Conservation (phyloP, 208 protist species). For the Wallacemonas sp. region DNA sequence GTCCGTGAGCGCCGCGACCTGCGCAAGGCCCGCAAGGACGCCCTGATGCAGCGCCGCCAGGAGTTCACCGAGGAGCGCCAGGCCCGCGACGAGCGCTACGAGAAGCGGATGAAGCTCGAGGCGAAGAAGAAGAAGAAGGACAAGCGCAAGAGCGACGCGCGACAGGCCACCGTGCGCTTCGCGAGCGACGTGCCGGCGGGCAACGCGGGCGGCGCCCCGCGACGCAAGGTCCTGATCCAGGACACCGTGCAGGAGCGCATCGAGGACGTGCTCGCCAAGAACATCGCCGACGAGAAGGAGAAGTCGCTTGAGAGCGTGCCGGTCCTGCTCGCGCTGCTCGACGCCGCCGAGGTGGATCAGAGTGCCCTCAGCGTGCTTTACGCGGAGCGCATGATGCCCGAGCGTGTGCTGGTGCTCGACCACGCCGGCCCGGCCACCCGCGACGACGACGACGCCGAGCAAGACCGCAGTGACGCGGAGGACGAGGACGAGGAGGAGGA, state of each 20-base stretch:
- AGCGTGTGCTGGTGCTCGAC: conserved; percentile 59
- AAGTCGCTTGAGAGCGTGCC: conserved; percentile 34
- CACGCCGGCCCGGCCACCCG: background rate
- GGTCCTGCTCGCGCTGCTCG: conserved; percentile 50
- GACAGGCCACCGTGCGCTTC: conserved; percentile 7
- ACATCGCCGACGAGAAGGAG: conserved; percentile 33
- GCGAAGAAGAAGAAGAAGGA: conserved; percentile 50
- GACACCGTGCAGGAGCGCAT: conserved; percentile 35
- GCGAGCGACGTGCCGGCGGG: conserved; percentile 9
- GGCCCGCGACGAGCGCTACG: conserved; percentile 55
- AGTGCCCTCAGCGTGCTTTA: conserved; percentile 35
- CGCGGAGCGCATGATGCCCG: conserved; percentile 43
- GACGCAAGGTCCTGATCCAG: conserved; percentile 27
- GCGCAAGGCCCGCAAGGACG: conserved; percentile 34
- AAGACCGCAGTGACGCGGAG: conserved; percentile 17
- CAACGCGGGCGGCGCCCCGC: conserved; percentile 18
- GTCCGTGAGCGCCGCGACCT: conserved; percentile 32
- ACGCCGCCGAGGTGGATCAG: background rate
- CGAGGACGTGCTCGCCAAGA: conserved; percentile 24
- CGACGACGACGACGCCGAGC: conserved; percentile 1
- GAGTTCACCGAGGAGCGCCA: conserved; percentile 52
- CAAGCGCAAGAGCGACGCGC: conserved; percentile 23
- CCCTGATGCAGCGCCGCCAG: conserved; percentile 25
- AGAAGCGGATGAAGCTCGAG: conserved; percentile 50
- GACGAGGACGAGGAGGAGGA: conserved; percentile 14